Conservation (phyloP, 306 rosid species). For the Albizia julibrissin region DNA sequence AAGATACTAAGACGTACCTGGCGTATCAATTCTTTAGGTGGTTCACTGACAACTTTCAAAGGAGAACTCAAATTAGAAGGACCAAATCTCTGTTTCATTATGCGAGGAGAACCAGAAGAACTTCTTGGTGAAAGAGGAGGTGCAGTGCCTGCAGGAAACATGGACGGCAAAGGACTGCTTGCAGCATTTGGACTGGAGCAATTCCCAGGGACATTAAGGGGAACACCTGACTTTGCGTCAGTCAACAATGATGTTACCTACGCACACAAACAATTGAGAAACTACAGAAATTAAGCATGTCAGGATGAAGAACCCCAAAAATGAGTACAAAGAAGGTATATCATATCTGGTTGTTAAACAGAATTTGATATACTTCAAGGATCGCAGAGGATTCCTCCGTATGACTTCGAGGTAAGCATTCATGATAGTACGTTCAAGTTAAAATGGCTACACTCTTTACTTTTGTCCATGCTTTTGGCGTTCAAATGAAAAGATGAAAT, state of each 20-base stretch:
- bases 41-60: conserved; percentile 89
- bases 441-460: conserved; percentile 13
- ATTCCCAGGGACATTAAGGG: conserved; percentile 88
- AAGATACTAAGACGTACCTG: conserved; percentile 60
- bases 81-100: conserved; percentile 85
- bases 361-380: conserved; percentile 25
- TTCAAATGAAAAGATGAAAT: conserved; percentile 6
- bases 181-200: conserved; percentile 95
- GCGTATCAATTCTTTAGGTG: conserved; percentile 89
- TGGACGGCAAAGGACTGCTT: conserved; percentile 80
- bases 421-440: neutral
- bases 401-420: neutral
- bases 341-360: conserved; percentile 10
- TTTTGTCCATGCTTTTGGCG: neutral
- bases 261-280: conserved; percentile 28
- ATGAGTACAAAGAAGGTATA: neutral
- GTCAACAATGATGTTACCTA: conserved; percentile 83
- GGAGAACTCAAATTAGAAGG: conserved; percentile 89
- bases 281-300: conserved; percentile 9
- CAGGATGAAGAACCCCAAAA: conserved; percentile 11
- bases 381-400: neutral
- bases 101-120: conserved; percentile 91
- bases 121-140: conserved; percentile 99
- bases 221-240: conserved; percentile 88
- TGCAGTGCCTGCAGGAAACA: conserved; percentile 99